These are phyloP conservation scores for Pseudozyma sp. DNA, from an alignment of 1,284 basidiomycete genomes.

Conservation along the genomic window DNA sequence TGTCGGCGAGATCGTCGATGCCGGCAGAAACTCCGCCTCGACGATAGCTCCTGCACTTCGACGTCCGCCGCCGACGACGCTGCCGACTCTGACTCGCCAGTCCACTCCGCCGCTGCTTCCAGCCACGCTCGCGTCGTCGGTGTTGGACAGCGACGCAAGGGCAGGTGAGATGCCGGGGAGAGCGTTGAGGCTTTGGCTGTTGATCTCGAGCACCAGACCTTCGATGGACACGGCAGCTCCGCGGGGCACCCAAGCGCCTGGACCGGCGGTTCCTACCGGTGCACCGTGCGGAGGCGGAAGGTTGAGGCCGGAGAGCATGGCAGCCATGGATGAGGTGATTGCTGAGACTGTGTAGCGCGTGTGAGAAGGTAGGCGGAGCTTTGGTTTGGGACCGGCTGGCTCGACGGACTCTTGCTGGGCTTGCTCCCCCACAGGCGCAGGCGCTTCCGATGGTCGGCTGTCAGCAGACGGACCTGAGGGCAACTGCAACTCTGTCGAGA, in stretches of 20 bases:
- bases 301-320: slow-evolving; percentile 43
- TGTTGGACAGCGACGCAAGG: slow-evolving; percentile 17
- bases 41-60: slow-evolving; percentile 50
- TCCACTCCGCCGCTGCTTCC: slow-evolving; percentile 18
- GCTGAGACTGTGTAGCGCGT: slow-evolving; percentile 47
- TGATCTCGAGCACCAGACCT: slow-evolving; percentile 53
- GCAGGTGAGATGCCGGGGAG: slow-evolving; percentile 37
- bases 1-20: slow-evolving; percentile 29
- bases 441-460: not conserved
- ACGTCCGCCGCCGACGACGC: slow-evolving; percentile 49
- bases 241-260: slow-evolving; percentile 60
- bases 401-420: slow-evolving; percentile 13
- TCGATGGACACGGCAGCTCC: slow-evolving; percentile 57
- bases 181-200: slow-evolving; percentile 31
- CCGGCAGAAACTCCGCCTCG: slow-evolving; percentile 49
- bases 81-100: slow-evolving; percentile 50
- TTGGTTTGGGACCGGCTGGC: slow-evolving; percentile 19
- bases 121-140: slow-evolving; percentile 6
- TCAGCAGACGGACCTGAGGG: not conserved
- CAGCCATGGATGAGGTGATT: slow-evolving; percentile 43
- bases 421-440: not conserved
- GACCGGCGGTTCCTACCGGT: slow-evolving; percentile 53
- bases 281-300: slow-evolving; percentile 58
- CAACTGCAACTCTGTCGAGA: not conserved
- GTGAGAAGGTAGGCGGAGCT: slow-evolving; percentile 37